A percentile compares a stretch with the other conserved stretches of the same genome.
These are phyloP conservation scores for Daldinia vernicosa DNA, from an alignment of 495 filamentous ascomycete genomes.

Conservation along the genomic window DNA sequence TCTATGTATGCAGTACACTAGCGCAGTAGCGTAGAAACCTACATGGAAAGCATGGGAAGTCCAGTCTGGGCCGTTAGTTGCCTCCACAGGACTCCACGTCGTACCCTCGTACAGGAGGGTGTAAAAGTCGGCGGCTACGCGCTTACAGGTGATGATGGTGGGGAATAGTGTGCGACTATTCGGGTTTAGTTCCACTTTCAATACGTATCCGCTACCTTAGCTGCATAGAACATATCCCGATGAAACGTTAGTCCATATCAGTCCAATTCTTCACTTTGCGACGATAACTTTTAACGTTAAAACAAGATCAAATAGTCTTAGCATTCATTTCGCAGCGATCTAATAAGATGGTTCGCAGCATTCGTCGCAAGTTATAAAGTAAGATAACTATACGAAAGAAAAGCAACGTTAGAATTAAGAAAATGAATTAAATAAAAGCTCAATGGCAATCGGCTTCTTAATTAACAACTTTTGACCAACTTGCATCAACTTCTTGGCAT, in stretches of 20 bases:
- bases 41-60: not conserved
- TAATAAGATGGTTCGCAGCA: too few relatives aligned
- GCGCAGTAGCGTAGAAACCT: not conserved
- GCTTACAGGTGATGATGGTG: constrained; percentile 32
- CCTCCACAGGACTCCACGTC: constrained; percentile 25
- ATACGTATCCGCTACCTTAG: not conserved
- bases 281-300: not conserved
- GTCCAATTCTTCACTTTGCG: not conserved
- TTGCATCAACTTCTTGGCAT: not conserved
- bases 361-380: too few relatives aligned
- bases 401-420: not conserved
- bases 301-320: not conserved
- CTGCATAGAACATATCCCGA: constrained; percentile 18
- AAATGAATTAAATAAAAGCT: not conserved
- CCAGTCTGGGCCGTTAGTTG: constrained; percentile 3
- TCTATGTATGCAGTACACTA: not conserved
- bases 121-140: constrained; percentile 43
- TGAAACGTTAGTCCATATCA: constrained; percentile 3
- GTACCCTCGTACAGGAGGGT: constrained; percentile 39
- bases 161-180: constrained; percentile 8
- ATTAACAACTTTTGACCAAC: not conserved
- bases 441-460: not conserved
- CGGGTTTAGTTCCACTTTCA: constrained; percentile 22
- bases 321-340: too few relatives aligned
- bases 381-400: too few relatives aligned